Base-by-base conservation (phyloP, 371 early-diverging fungal species). In the Mucor racemosus region DNA sequence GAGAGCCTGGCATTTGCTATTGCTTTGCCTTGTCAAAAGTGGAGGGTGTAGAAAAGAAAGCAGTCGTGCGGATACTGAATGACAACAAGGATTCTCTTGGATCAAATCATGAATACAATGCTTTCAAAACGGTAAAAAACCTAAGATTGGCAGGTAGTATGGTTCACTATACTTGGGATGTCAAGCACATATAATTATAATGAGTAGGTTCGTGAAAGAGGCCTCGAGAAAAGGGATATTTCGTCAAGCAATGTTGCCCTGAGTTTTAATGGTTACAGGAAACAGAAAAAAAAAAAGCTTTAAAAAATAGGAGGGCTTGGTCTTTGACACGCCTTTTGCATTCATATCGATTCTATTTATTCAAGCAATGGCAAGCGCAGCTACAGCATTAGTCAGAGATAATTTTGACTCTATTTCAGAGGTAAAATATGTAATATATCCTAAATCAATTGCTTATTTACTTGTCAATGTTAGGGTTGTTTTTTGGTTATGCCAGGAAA, bases 341-440 rank as follows among this genome's bases (percentile, higher is more conserved):
- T 36, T 31, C 50, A 17, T 41, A 35, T 38, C 42, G 31, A 46
- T 41, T 21, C 31, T 4, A 1, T 34, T 55, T 26, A 0, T 26
- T 21, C 50, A 9, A 50, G 17, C 7, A 1, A 42, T 56, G 64
- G 15, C 53, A 17, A 53, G 10, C 13, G 39, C 54, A 19, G 10
- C 42, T 15, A 34, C 60, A 17, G 38, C 71, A 34, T 38, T 70
- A 26, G 58, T 65, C 2, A 39, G 62, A 63, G 81, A 79, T 48
- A 65, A 73, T 6, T 75, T 82, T 66, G 78, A 82, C 34, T 82
- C 82, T 26, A 73, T 82, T 54, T 79, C 82, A 53, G 80, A 82
- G 68, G 82, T 78, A 60, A 34, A 15, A 21, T 14, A 7, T 10
- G 9, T 0, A 33, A 14, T 11, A n/a, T 15, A 31, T n/a, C 15